Evolutionary conservation across 495 filamentous ascomycete species (phyloP).

Genomic region (Penicillium antarcticum): DNA sequence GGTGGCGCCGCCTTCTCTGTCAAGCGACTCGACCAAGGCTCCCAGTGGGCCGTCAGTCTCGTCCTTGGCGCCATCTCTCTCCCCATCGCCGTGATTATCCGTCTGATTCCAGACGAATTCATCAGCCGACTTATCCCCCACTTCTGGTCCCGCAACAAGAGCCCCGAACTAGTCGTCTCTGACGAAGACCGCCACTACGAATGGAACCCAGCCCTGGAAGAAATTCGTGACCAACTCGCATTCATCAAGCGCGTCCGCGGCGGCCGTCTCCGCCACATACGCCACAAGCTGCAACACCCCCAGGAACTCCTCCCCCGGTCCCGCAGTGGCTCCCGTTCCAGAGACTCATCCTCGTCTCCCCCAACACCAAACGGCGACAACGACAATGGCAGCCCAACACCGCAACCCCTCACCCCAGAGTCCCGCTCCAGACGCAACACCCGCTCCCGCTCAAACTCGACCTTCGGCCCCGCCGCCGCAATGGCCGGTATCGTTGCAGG

Average conservation of each 20-base stretch:
- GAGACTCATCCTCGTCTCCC: constrained; percentile 69
- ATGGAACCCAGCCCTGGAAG: constrained; percentile 59
- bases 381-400: constrained; percentile 38
- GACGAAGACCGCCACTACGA: constrained; percentile 72
- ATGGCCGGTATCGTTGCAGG: constrained; percentile 85
- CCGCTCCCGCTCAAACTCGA: constrained; percentile 83
- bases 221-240: constrained; percentile 74
- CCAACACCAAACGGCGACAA: constrained; percentile 58
- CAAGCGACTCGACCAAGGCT: constrained; percentile 50
- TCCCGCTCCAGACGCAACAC: constrained; percentile 66
- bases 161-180: constrained; percentile 56
- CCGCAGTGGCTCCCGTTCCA: constrained; percentile 70
- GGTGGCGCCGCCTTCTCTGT: constrained; percentile 71
- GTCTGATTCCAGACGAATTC: constrained; percentile 69
- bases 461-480: constrained; percentile 77
- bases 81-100: constrained; percentile 68
- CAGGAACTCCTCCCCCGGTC: constrained; percentile 69
- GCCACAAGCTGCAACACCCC: constrained; percentile 79
- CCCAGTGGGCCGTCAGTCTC: constrained; percentile 73
- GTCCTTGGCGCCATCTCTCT: constrained; percentile 68
- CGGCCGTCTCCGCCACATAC: constrained; percentile 82
- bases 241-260: constrained; percentile 73
- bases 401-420: constrained; percentile 63
- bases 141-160: constrained; percentile 45
- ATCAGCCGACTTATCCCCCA: constrained; percentile 52